Evolutionary conservation across 371 early-diverging fungal genomes (phyloP), one percentile per base, ranked within the genome.

Genomic region (Circinella umbellata): DNA sequence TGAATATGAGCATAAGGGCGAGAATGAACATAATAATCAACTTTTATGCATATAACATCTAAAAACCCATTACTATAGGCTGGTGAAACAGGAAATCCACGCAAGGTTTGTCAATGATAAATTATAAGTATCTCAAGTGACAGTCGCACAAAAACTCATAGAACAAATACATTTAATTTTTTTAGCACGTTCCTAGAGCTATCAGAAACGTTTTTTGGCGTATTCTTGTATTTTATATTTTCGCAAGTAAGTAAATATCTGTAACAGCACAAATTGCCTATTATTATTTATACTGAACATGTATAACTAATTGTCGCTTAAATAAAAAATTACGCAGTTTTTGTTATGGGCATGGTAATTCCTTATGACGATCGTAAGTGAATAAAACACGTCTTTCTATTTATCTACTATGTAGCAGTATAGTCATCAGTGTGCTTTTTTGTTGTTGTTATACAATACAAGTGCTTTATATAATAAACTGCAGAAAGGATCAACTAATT

Each of bases 131-230:
- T 27, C 27, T 27, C 27, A 27, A 27, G 2, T 27, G 2, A 27
- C 0, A 27, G 27, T 27, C 2, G 27, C 27, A 2, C 27, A 0
- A 11, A 11, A 15, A 15, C 47, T 11, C 27, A 17, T 2, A 27
- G 27, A 27, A 63, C 35, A 34, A 8, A 34, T 13, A 10, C 34
- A 35, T 27, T 27, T 27, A 18, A 0, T 27, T 18, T 13, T 47
- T 34, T 4, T 47, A 67, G 68, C 36, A 67, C 34, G 68, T 67
- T 34, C 68, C 68, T 46, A 75, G 79, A 10, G 91, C 89, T 2
- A 88, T 89, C 61, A 77, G 78, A 66, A 82, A 82, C 20, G 87
- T 90, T 47, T 88, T 91, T 61, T 89, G 84, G 86, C 88, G 90
- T 38, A 86, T 91, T 51, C 66, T 88, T 36, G 67, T 88, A 37